Evolutionary conservation across 2,329 filamentous ascomycete genomes (phyloP), one percentile per base, ranked within the genome.

Genomic region (Diplodia scrobiculata): DNA sequence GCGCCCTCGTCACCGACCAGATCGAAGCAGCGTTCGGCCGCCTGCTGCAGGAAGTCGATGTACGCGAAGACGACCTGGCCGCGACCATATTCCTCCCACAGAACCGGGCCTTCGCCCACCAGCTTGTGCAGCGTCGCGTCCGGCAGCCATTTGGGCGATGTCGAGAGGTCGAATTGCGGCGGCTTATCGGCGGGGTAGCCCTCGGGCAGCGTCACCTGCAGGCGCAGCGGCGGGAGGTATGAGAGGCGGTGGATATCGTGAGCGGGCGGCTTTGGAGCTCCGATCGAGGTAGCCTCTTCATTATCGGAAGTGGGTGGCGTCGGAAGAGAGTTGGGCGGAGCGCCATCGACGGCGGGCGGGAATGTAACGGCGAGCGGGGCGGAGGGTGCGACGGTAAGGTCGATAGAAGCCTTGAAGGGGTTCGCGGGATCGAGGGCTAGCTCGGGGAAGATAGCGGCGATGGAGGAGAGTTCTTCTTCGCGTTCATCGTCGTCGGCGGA

Each of bases 401-500:
- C 81, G 55, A 89, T 78, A 4, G 79, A 80, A 1, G 84, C 85
- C 65, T 76, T 75, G 71, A 82, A 84, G 0, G 80, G 78, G 38
- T 78, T 73, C 9, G 72, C 70, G 9, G 80, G 72, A 63, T 86
- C 80, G 67, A 84, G 74, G 36, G 77, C 75, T 19, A 88, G 81
- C 75, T 89, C 86, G 1, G 86, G 86, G 67, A 81, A 89, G 66
- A 89, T 89, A 59, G 86, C 85, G 52, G 81, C 79, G 66, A 89
- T 81, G 27, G 86, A 82, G 10, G 80, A 81, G 54, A 89, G 78
- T 75, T 89, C 86, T 70, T 87, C 81, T 34, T 80, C 79, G 68
- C 86, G 82, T 70, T 88, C 86, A 72, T 88, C 86, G 13, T 88
- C 86, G 13, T 84, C 81, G 41, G 29, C n/a, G 6, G 45, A 14